Conservation (phyloP, 2,329 filamentous ascomycete genomes). For the Pseudonectria foliicola region DNA sequence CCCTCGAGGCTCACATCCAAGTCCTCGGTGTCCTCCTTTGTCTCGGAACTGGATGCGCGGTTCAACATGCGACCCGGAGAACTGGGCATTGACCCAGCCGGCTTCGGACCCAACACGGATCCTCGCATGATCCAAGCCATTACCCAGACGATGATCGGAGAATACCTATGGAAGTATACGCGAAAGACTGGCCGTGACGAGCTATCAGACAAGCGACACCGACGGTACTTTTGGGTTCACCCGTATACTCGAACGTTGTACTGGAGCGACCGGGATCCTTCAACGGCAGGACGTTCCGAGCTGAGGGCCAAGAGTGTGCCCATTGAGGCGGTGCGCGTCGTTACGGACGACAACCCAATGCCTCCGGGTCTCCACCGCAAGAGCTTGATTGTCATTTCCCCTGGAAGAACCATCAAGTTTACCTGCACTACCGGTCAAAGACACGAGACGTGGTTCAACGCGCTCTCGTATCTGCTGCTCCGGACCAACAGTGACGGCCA, state of each 20-base stretch:
- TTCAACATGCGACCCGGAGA: constrained; percentile 67
- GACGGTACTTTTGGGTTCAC: constrained; percentile 98
- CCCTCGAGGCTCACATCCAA: constrained; percentile 40
- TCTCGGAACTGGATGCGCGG: constrained; percentile 82
- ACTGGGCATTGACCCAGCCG: constrained; percentile 44
- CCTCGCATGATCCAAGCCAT: constrained; percentile 98
- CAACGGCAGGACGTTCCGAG: constrained; percentile 68
- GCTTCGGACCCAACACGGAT: constrained; percentile 69
- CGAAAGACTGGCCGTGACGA: constrained; percentile 85
- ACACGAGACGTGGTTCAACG: constrained; percentile 98
- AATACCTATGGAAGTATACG: constrained; percentile 99
- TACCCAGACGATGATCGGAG: constrained; percentile 98
- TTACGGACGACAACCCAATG: constrained; percentile 90
- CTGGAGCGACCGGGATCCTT: constrained; percentile 90
- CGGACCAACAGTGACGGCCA: constrained; percentile 62
- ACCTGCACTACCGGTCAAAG: constrained; percentile 89
- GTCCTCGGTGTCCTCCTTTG: constrained; percentile 92
- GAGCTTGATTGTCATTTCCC: constrained; percentile 84
- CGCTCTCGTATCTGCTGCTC: constrained; percentile 83
- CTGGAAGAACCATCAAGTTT: constrained; percentile 84
- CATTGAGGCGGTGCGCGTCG: constrained; percentile 87
- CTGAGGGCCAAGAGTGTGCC: constrained; percentile 79
- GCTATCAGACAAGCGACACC: constrained; percentile 82
- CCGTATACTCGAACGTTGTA: constrained; percentile 94
- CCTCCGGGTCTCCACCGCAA: constrained; percentile 92